Conservation (phyloP, 176 grass and related monocot species). For the Oropetium thomaeum region DNA sequence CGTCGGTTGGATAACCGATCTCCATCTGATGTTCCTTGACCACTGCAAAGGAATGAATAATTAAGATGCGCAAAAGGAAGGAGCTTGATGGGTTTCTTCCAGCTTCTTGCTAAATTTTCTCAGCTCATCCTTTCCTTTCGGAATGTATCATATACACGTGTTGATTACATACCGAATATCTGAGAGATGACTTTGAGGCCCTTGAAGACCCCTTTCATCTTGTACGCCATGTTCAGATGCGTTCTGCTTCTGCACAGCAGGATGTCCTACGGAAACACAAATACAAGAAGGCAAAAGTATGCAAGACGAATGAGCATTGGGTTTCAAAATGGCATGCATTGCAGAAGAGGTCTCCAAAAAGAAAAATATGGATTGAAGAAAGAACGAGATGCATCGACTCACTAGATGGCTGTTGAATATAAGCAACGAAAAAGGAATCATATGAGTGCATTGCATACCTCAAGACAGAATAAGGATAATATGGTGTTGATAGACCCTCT, state of each 20-base stretch:
- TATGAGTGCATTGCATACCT: too few relatives aligned
- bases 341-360: neutral
- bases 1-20: constrained; percentile 58
- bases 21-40: constrained; percentile 71
- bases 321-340: neutral
- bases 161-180: constrained; percentile 57
- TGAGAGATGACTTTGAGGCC: constrained; percentile 77
- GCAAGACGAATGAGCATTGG: neutral
- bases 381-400: too few relatives aligned
- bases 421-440: too few relatives aligned
- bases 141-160: neutral
- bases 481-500: too few relatives aligned
- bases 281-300: neutral
- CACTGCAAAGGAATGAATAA: constrained; percentile 39
- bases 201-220: constrained; percentile 88
- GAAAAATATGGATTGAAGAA: neutral
- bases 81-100: too few relatives aligned
- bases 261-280: constrained; percentile 3
- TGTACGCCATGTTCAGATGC: constrained; percentile 57
- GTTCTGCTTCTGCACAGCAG: neutral
- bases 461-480: too few relatives aligned
- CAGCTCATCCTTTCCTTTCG: neutral
- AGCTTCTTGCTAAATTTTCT: neutral
- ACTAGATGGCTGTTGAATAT: too few relatives aligned
- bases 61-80: neutral